phyloP scores from a whole-genome alignment of 257 asterid species.

The Solanum stenotomum region DNA sequence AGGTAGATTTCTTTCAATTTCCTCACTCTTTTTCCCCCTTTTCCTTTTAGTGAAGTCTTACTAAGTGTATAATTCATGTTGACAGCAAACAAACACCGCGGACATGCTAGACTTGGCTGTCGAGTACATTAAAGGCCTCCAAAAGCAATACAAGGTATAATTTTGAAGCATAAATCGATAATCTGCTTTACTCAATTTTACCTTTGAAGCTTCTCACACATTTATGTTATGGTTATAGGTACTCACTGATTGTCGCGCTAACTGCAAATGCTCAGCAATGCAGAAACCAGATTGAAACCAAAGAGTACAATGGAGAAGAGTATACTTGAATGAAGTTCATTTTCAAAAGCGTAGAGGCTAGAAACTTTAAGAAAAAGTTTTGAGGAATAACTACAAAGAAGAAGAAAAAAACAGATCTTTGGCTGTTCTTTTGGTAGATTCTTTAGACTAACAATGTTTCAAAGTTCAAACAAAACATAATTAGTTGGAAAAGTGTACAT shows the following conservation, averaged over 20 bases:
- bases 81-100: conserved; percentile 91
- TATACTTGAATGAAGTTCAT: background rate
- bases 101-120: conserved; percentile 95
- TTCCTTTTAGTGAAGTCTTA: background rate
- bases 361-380: background rate
- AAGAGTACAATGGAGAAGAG: conserved; percentile 6
- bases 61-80: background rate
- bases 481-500: background rate
- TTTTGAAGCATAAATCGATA: background rate
- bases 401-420: background rate
- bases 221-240: conserved; percentile 22
- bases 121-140: conserved; percentile 77
- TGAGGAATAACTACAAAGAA: background rate
- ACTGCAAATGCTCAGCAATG: conserved; percentile 60
- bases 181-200: background rate
- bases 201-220: background rate
- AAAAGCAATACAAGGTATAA: conserved; percentile 66
- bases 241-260: conserved; percentile 42
- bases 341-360: background rate
- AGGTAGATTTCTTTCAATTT: conserved; percentile 39
- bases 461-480: background rate
- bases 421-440: background rate
- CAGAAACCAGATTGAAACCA: conserved; percentile 21
- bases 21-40: background rate
- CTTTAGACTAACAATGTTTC: background rate